Evolutionary conservation across 768 basidiomycete genomes (phyloP), one percentile per base, ranked within the genome.

Genomic region (Hortiboletus campestris): DNA sequence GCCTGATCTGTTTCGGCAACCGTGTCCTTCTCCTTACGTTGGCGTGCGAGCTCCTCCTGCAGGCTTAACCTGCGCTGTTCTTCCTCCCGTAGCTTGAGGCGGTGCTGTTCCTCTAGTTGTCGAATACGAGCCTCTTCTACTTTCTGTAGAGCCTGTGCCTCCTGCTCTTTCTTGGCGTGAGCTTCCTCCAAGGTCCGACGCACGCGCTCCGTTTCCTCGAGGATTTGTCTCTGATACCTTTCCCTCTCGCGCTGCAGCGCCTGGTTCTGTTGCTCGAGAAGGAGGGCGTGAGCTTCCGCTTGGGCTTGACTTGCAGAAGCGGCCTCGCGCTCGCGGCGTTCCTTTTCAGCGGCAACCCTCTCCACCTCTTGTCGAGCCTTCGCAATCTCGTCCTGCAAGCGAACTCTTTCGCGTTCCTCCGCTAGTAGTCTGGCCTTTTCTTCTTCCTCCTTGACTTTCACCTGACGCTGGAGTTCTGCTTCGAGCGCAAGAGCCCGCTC

Each of bases 401-500:
- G 69, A 8, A 46, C 60, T 43, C 53, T 62, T 50, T 73, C 72
- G n/a, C 57, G 58, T 48, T 65, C 72, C 56, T 74, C 70, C 20
- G 50, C 60, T 13, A 45, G 8, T 28, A 28, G 46, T 20, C 67
- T 65, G 42, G 53, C 50, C 9, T 35, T 57, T 49, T 72, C 70
- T 46, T 67, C 68, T 20, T 68, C 70, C 31, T 66, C 60, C 41
- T 55, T 59, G 25, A 45, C 43, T 38, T 65, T 66, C 2, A 57
- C 57, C 45, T 69, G 67, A 38, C 61, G 65, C 41, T 72, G 49
- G 39, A 71, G 62, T 40, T 74, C 65, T 32, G 59, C 62, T 29
- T 69, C 67, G 55, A 70, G 57, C 16, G 68, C 68, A 25, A 63
- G 63, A 22, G 71, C 67, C 34, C 63, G 69, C 50, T 71, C 71